Evolutionary conservation across 2,329 filamentous ascomycete species (phyloP).

Genomic region (Westerdykella aurantiaca): DNA sequence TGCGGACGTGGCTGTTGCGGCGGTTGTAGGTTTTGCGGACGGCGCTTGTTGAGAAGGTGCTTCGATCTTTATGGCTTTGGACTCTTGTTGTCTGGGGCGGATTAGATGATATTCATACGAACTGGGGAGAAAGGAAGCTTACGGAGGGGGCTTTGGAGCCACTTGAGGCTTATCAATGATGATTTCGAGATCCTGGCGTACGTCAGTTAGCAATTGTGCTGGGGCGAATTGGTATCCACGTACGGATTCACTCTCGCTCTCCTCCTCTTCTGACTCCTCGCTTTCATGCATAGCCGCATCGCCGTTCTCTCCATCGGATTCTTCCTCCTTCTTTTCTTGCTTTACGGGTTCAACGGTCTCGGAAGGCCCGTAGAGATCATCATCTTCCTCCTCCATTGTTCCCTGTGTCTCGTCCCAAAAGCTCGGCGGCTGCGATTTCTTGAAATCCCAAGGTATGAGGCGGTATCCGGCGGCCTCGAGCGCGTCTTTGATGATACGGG

Average conservation of each 20-base stretch:
- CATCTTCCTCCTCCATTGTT: constrained; percentile 48
- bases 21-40: constrained; percentile 7
- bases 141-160: constrained; percentile 35
- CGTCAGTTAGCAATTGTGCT: constrained; percentile 19
- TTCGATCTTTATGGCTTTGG: constrained; percentile 37
- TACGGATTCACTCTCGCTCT: constrained; percentile 42
- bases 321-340: constrained; percentile 21
- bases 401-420: constrained; percentile 13
- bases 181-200: constrained; percentile 47
- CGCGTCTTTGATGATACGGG: constrained; percentile 16
- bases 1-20: constrained; percentile 8
- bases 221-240: constrained; percentile 3
- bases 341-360: constrained; percentile 17
- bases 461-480: constrained; percentile 16
- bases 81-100: constrained; percentile 17
- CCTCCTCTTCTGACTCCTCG: constrained; percentile 41
- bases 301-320: constrained; percentile 30
- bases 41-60: constrained; percentile 20
- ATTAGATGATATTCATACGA: constrained; percentile 13
- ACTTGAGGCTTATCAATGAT: constrained; percentile 46
- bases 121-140: constrained; percentile 6
- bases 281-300: constrained; percentile 44
- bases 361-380: constrained; percentile 46
- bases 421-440: constrained; percentile 17
- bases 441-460: constrained; percentile 22